Conservation (phyloP, 2,329 filamentous ascomycete species). For the Fusarium nisikadoi region DNA sequence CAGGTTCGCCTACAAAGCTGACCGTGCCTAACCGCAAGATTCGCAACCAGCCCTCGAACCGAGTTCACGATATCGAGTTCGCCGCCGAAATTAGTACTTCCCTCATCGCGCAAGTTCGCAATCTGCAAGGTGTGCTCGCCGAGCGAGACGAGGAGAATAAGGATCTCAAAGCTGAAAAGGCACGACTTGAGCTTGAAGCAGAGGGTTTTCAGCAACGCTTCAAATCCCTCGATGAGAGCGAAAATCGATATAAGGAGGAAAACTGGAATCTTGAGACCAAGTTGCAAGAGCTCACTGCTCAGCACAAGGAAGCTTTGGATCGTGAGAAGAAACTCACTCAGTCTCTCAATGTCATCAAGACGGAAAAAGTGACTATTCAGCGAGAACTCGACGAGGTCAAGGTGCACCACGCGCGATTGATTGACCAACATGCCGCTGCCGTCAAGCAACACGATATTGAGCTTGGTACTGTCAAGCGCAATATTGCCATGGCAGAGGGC, state of each 20-base stretch:
- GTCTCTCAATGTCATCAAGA: slow-evolving; percentile 72
- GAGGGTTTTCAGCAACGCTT: slow-evolving; percentile 83
- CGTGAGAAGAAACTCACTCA: slow-evolving; percentile 85
- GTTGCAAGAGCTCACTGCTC: slow-evolving; percentile 81
- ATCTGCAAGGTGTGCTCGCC: slow-evolving; percentile 83
- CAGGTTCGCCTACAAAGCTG: slow-evolving; percentile 88
- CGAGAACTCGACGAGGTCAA: slow-evolving; percentile 93
- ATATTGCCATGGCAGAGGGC: slow-evolving; percentile 78
- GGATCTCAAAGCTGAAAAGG: slow-evolving; percentile 77
- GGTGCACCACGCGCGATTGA: slow-evolving; percentile 78
- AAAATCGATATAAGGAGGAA: slow-evolving; percentile 96
- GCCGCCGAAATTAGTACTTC: slow-evolving; percentile 98
- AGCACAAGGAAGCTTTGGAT: slow-evolving; percentile 79
- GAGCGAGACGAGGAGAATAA: slow-evolving; percentile 91
- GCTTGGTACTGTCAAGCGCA: slow-evolving; percentile 83
- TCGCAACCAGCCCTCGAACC: slow-evolving; percentile 87
- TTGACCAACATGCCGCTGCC: slow-evolving; percentile 80
- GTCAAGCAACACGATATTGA: slow-evolving; percentile 92
- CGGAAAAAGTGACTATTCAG: slow-evolving; percentile 81
- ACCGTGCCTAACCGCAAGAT: slow-evolving; percentile 87
- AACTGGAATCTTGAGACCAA: slow-evolving; percentile 98
- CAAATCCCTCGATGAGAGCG: slow-evolving; percentile 87
- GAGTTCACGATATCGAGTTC: slow-evolving; percentile 96
- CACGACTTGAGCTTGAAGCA: slow-evolving; percentile 82
- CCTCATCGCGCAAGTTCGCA: slow-evolving; percentile 90